Evolutionary conservation across 345 rosid species (phyloP), one percentile per base, ranked within the genome.

Genomic region (Cardiospermum halicacabum): DNA sequence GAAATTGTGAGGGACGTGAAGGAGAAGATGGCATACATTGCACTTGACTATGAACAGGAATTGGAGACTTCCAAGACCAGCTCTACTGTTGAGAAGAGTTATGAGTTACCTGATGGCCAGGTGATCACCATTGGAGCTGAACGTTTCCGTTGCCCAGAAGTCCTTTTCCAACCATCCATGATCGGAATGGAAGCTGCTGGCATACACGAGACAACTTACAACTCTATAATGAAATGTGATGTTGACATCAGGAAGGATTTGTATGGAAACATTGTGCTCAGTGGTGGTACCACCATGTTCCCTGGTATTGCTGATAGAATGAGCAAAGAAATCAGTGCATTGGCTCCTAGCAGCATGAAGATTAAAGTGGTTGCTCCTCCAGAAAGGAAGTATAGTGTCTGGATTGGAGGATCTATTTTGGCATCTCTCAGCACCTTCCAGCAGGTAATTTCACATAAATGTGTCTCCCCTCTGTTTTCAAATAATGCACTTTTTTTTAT

Each of bases 251-350:
- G 90, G 71, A 85, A 85, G 77, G 90, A 85, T 65, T 71, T 85
- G 77, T 85, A 85, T 27, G 91, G 91, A 0, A 82, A 83, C 80
- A 85, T 85, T 39, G 91, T 85, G 53, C 80, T 85, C 66, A 83
- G 88, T 68, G 91, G 91, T 68, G 91, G 91, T 70, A 69, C 88
- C 66, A 85, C 91, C 58, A 83, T 85, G 91, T 85, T 85, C 74
- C 62, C 80, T 0, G 91, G 91, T 56, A 83, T 85, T 42, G 88
- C 83, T 53, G 91, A 85, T 66, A 83, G 91, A 79, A 85, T 85
- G 91, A 83, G 83, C 76, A 85, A 83, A 72, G 91, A 85, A 67
- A 85, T 85, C 71, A 77, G 84, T 4, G 88, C 91, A 5, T 79
- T 85, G 56, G 86, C 88, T 59, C 90, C 88, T 0, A 82, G 84